Percentiles rank a stretch among this genome's conserved stretches.
Conservation (phyloP, 495 filamentous ascomycete genomes). For the Trypethelium eluteriae region DNA sequence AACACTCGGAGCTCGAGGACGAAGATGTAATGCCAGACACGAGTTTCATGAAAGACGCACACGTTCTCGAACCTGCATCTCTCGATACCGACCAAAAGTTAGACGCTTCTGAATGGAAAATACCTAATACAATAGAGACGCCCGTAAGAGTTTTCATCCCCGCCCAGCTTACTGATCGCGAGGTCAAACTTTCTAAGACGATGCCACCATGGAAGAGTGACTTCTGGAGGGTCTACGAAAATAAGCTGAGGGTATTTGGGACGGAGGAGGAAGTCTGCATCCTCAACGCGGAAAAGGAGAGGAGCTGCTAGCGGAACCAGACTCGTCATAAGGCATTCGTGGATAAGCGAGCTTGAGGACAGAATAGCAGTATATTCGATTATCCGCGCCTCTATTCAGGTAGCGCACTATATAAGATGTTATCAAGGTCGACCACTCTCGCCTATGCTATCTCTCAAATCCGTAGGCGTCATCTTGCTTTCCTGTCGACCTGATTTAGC, state of each 20-base stretch:
- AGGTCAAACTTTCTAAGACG: neutral
- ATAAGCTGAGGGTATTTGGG: constrained; percentile 59
- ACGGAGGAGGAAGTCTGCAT: constrained; percentile 50
- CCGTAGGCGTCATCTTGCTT: no score
- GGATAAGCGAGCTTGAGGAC: no score
- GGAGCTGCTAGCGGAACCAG: no score
- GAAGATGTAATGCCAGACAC: constrained; percentile 2
- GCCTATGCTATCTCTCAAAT: no score
- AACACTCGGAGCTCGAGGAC: neutral
- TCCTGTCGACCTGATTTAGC: no score
- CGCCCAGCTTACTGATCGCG: neutral
- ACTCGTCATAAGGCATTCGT: no score
- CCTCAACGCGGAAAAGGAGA: constrained; percentile 20
- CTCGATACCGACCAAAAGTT: neutral
- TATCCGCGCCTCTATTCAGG: no score
- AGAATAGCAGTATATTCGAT: no score
- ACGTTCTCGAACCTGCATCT: neutral
- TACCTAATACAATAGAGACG: neutral
- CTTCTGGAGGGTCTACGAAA: constrained; percentile 59
- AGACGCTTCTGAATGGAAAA: neutral
- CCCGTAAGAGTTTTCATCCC: neutral
- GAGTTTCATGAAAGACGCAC: neutral
- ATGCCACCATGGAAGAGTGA: constrained; percentile 44
- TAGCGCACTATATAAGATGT: no score
- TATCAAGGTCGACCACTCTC: no score